Percentiles rank a stretch among this genome's conserved stretches.
phyloP scores from a whole-genome alignment of 2,329 filamentous ascomycete species.

The Colletotrichum sp. region DNA sequence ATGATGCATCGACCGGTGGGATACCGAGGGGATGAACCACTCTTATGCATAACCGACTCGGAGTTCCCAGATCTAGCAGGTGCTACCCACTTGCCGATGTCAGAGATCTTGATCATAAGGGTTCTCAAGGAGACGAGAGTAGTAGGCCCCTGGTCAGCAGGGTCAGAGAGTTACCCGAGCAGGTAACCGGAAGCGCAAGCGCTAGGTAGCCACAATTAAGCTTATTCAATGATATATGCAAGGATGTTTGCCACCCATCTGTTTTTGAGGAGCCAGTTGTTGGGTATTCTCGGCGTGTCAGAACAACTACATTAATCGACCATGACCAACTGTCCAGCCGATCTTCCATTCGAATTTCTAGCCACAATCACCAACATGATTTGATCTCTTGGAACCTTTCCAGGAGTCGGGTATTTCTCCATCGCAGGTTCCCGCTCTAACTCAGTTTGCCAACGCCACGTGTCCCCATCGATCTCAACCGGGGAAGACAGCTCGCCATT shows the following conservation, averaged over 20 bases:
- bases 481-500: neutral
- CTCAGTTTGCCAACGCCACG: neutral
- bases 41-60: neutral
- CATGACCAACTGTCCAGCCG: neutral
- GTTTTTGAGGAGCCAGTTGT: neutral
- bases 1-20: neutral
- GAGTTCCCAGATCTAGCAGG: neutral
- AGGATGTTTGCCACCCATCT: neutral
- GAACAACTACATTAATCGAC: neutral
- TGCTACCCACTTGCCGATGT: neutral
- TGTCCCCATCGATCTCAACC: neutral
- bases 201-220: neutral
- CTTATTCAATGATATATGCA: neutral
- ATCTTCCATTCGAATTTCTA: neutral
- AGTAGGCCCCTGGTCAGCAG: neutral
- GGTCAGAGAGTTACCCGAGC: neutral
- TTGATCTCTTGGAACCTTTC: neutral
- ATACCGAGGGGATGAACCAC: neutral
- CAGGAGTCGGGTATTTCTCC: neutral
- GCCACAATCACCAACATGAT: constrained; percentile 6
- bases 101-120: neutral
- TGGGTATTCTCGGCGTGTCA: neutral
- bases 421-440: neutral
- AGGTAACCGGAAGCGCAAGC: neutral
- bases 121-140: neutral